Base-by-base conservation (phyloP, 345 rosid genomes). In the Populus euphratica region DNA sequence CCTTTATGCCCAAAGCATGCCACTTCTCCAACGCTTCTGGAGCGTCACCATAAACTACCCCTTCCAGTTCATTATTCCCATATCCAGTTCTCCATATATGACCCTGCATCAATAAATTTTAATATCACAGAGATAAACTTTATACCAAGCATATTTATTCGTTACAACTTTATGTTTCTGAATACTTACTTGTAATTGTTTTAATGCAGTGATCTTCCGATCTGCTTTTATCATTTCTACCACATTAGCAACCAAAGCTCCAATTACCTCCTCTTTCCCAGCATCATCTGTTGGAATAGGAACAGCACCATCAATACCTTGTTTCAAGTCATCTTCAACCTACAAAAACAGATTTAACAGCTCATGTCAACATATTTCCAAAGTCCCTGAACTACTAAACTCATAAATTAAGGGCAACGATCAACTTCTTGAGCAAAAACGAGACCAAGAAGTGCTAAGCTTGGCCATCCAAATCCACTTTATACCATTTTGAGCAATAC, bases 21-120 rank as follows among this genome's bases (percentile, higher is more conserved):
- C 99, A 96, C 78, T 90, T 92, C 86, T 89, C 88, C 47, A 96
- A 83, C 79, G 97, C 94, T 63, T 86, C 90, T 67, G 96, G 91
- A 69, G 92, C 97, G 71, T 96, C 99, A 68, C 92, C 97, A 49
- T 86, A 94, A 81, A 96, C 92, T 29, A 88, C 88, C 70, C 94
- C 93, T 79, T 90, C 83, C 82, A 96, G 80, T 80, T 96, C 99
- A 73, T 87, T 86, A 70, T 84, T 88, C 73, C 86, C 81, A 62
- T 86, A 96, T 23, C 99, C 99, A 0, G 99, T 96, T 81, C 79
- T 87, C 99, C 99, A 96, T 81, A 96, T 87, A 87, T 96, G 98
- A 79, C 99, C 99, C 99, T 96, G 87, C 77, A 76, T 31, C 38
- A 36, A 52, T 36, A 69, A 59, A 41, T 23, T 68, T 71, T 61